Base-by-base conservation (phyloP, 2,329 filamentous ascomycete species). In the Pseudovirgaria hyperparasitica region DNA sequence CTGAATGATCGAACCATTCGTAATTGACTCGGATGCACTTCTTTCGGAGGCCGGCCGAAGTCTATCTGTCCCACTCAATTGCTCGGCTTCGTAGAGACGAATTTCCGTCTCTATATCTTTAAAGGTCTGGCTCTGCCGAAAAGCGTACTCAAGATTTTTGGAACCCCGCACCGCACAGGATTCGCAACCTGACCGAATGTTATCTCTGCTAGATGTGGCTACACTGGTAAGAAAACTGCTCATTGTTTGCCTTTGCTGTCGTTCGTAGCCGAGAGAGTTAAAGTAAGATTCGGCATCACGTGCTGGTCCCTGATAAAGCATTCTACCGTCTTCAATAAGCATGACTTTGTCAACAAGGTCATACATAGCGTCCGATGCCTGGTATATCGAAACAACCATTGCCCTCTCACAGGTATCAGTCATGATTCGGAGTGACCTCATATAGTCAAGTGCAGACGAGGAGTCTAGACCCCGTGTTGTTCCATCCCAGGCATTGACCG, bases 351-450 rank as follows among this genome's bases (percentile, higher is more conserved):
- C 82, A 35, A 87, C 86, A 18, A 75, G 70, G 13, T 64, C 64
- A 55, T 82, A 86, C 34, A 87, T 82, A 41, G 78, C 84, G 53
- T 90, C 80, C 0, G 77, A 84, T 0, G 81, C 82, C 47, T 92
- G 82, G 50, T 92, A 92, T 0, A 92, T 61, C 0, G 82, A 84
- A 2, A 92, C 82, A 34, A 90, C 86, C 0, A 82, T 90, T 2
- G 79, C 81, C 0, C 76, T 84, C 48, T 79, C 72, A 65, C 85
- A 85, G 29, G 90, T 71, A 49, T 90, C 78, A 13, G 82, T 90
- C 59, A 87, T 68, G 21, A 61, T 48, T n/a, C 61, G 45, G 6
- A 65, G 40, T 2, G 57, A 60, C 20, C 61, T 58, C 3, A 57
- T 58, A 28, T 62, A 65, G 33, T 65, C 60, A 12, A 65, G 48